Evolutionary conservation across 495 filamentous ascomycete species (phyloP), one percentile per base, ranked within the genome.

Genomic region (Chaetomium cochliodes): DNA sequence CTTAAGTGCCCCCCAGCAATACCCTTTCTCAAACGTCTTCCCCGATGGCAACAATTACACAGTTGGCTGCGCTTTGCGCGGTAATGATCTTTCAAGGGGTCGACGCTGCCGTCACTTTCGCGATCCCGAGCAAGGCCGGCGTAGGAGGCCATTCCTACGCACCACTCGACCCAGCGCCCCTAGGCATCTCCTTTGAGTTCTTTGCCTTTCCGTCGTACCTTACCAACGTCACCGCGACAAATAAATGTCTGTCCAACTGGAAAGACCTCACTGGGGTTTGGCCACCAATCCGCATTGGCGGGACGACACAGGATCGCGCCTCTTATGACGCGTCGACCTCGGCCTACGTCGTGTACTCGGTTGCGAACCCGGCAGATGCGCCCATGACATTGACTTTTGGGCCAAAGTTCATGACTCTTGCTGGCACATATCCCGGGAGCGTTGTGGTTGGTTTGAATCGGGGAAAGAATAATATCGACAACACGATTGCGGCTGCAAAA

Each of bases 161-260:
- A 3, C 67, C 75, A 16, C 70, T 82, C 30, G 78, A 82, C 55
- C 76, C 77, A 22, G 72, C 84, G 0, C 84, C 84, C 0, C 75
- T 85, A 25, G 84, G 84, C 13, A 76, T 87, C 52, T 87, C 84
- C 74, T 80, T 86, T 58, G 84, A 87, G 59, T 86, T 87, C 71
- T 87, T 88, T 65, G 76, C 84, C 0, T 86, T 86, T 58, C 85
- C 85, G 0, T 81, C 77, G 0, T 88, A 87, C 68, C 79, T 86
- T 60, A 78, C 74, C 44, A 81, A 84, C 59, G 82, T 86, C 12
- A 79, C 74, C 2, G 74, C 79, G 4, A 88, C 84, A 1, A 78
- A 71, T 1, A 79, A 82, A 66, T 87, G 85, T 65, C 73, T 87
- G 5, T 70, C 79, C 22, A 86, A 85, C 67, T 77, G 86, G 71